Percentiles rank a stretch among this genome's conserved stretches.
Evolutionary conservation across 257 asterid species (phyloP).

Genomic region (Solanum sejunctum): DNA sequence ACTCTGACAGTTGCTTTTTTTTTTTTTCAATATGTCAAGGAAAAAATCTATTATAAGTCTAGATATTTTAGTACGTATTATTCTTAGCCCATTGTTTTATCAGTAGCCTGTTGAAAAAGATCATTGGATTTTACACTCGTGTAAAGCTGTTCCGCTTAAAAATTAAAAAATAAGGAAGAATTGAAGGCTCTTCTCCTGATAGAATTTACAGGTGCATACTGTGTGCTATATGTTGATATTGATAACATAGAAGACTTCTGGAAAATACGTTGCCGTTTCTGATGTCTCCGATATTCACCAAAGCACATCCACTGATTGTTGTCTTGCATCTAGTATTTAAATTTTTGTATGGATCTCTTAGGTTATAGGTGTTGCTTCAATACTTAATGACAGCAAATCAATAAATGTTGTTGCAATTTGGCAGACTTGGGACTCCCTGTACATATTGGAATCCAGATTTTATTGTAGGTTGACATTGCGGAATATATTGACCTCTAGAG

Average conservation of each 20-base stretch:
- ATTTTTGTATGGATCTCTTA: background rate
- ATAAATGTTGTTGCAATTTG: background rate
- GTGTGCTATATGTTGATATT: background rate
- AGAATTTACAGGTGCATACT: background rate
- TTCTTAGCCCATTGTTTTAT: background rate
- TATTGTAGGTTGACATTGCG: background rate
- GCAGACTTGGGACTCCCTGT: background rate
- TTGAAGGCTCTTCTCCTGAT: background rate
- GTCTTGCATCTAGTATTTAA: background rate
- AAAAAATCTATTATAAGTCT: background rate
- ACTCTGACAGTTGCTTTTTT: constrained; percentile 2
- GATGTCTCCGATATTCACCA: background rate
- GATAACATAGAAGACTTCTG: background rate
- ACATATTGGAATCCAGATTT: background rate
- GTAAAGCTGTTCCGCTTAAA: background rate
- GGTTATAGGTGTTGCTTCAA: background rate
- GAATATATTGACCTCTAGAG: background rate
- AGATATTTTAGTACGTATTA: background rate
- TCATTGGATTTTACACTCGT: background rate
- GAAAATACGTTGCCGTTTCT: background rate
- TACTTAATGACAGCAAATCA: background rate
- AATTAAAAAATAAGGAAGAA: background rate
- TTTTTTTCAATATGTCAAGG: background rate
- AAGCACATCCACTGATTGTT: background rate
- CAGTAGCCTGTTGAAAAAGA: no score